Conservation (phyloP, 306 rosid genomes). For the Pyrus pyrifolia region DNA sequence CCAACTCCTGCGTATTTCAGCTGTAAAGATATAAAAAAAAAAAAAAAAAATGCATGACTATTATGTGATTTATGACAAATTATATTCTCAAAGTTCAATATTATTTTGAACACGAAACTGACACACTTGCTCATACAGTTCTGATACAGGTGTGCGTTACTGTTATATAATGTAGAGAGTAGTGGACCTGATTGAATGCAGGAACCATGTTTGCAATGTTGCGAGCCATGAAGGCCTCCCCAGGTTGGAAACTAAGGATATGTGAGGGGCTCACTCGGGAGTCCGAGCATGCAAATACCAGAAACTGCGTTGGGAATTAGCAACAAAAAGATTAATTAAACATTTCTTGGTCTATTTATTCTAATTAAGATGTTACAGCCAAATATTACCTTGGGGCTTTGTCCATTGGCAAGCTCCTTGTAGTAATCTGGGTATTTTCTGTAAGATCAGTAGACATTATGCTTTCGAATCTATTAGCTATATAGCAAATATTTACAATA, state of each 20-base stretch:
- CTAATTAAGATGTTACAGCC: neutral
- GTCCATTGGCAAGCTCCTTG: slow-evolving; percentile 24
- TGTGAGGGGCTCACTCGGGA: slow-evolving; percentile 62
- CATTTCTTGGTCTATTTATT: no score
- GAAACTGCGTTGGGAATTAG: slow-evolving; percentile 29
- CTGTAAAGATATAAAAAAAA: slow-evolving; percentile 14
- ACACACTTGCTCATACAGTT: no score
- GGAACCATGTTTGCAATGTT: slow-evolving; percentile 73
- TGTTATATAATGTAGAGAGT: neutral
- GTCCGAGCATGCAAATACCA: slow-evolving; percentile 74
- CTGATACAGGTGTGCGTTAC: neutral
- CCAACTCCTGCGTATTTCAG: slow-evolving; percentile 50
- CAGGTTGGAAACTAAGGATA: slow-evolving; percentile 50
- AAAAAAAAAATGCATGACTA: neutral
- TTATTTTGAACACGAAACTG: no score
- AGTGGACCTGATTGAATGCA: slow-evolving; percentile 40
- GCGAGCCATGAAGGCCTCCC: slow-evolving; percentile 61
- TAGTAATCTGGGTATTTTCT: slow-evolving; percentile 28
- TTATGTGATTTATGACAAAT: neutral
- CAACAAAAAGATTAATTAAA: no score
- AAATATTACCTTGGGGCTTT: slow-evolving; percentile 41
- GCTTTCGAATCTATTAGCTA: no score
- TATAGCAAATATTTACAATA: no score
- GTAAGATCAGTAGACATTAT: slow-evolving; percentile 4
- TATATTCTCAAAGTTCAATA: no score